Base-by-base conservation (phyloP, 768 basidiomycete genomes). In the Lyophyllum semitale region DNA sequence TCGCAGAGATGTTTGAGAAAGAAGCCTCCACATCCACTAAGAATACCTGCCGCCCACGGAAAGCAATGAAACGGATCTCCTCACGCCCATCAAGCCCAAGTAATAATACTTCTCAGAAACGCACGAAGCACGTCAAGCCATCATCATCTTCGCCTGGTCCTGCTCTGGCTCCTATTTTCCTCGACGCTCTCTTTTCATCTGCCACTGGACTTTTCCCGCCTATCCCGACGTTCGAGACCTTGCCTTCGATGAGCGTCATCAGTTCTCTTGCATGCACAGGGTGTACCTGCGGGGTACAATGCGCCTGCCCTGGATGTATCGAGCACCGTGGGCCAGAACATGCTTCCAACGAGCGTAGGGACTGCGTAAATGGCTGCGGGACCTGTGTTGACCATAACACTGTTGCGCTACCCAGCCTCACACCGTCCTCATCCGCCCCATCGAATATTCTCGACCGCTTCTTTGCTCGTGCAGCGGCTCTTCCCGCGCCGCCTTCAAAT, bases 221-320 rank as follows among this genome's bases (percentile, higher is more conserved):
- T 23, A 64, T 76, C 23, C 83, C 83, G 17, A 66, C 73, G 15
- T 89, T 85, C 58, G 74, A 77, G 22, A 67, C 70, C 13, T 85
- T 90, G 68, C 85, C 87, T 13, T 78, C 87, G 1, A 78, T 87
- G 63, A 83, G 79, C 61, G 71, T 75, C 40, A 77, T 87, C 41
- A 72, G 74, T 20, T 84, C 85, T 4, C 67, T 87, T 12, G 85
- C 87, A 1, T 85, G 83, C 13, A 79, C 87, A 2, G 87, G 85
- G 2, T 91, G 89, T 65, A 87, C 84, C 8, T 91, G 89, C 63
- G 88, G 88, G 27, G 67, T 82, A 40, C 71, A 73, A 37, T 92
- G 89, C 63, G 78, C 78, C 13, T 92, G 89, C 68, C 88, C 88
- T 0, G 88, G 88, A 30, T 92, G 89, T 64, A 66, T 81, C 9